phyloP scores from a whole-genome alignment of 495 filamentous ascomycete species.

The Aspergillus coremiiformis region DNA sequence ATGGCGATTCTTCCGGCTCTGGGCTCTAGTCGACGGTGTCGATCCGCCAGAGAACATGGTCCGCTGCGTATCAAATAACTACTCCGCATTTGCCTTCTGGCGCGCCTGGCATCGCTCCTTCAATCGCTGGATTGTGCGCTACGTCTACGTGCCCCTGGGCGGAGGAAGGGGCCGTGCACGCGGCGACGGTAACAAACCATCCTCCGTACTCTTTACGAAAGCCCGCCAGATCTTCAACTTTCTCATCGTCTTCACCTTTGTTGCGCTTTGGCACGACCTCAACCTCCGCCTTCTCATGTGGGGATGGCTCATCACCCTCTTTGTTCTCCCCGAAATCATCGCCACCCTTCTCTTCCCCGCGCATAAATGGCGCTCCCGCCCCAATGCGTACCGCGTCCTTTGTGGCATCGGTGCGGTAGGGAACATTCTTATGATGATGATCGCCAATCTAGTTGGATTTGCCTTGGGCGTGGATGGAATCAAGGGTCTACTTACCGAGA shows the following conservation, averaged over 20 bases:
- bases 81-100: slow-evolving; percentile 90
- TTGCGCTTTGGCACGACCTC: slow-evolving; percentile 98
- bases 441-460: slow-evolving; percentile 91
- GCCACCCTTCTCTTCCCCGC: slow-evolving; percentile 64
- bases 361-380: slow-evolving; percentile 56
- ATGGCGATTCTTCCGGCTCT: slow-evolving; percentile 96
- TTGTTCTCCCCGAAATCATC: slow-evolving; percentile 82
- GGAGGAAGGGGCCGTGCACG: slow-evolving; percentile 50
- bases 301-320: slow-evolving; percentile 93
- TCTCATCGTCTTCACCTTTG: slow-evolving; percentile 88
- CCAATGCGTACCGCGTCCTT: slow-evolving; percentile 66
- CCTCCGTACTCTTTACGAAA: slow-evolving; percentile 22
- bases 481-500: slow-evolving; percentile 62
- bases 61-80: slow-evolving; percentile 93
- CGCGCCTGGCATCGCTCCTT: slow-evolving; percentile 89
- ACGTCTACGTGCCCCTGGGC: slow-evolving; percentile 90
- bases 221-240: slow-evolving; percentile 54
- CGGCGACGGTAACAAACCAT: slow-evolving; percentile 25
- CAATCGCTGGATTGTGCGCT: slow-evolving; percentile 89
- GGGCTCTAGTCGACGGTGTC: slow-evolving; percentile 80
- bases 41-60: slow-evolving; percentile 98
- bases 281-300: slow-evolving; percentile 86
- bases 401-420: slow-evolving; percentile 80
- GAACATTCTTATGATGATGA: slow-evolving; percentile 93
- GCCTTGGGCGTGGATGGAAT: slow-evolving; percentile 85